phyloP scores from a whole-genome alignment of 2,329 filamentous ascomycete species.

The Fusarium albidum region DNA sequence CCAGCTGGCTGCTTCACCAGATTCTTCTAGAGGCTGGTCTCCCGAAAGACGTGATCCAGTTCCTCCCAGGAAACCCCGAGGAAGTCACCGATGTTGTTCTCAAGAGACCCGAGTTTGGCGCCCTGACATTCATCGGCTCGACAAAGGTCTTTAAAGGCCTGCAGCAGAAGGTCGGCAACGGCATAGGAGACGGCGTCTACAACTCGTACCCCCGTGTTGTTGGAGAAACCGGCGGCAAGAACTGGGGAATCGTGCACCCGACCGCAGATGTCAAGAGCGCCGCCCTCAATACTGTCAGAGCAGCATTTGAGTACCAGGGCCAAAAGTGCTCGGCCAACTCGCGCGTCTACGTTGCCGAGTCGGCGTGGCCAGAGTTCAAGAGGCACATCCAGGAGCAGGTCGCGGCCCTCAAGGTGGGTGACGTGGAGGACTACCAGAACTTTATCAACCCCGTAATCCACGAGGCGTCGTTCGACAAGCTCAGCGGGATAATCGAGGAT shows the following conservation, averaged over 20 bases:
- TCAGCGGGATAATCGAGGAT: slow-evolving; percentile 52
- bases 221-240: slow-evolving; percentile 62
- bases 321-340: slow-evolving; percentile 33
- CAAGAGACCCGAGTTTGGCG: slow-evolving; percentile 48
- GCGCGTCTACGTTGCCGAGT: slow-evolving; percentile 37
- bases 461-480: slow-evolving; percentile 50
- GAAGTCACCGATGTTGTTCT: slow-evolving; percentile 45
- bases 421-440: slow-evolving; percentile 48
- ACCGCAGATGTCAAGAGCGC: slow-evolving; percentile 27
- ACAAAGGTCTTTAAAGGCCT: slow-evolving; percentile 48
- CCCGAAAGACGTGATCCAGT: slow-evolving; percentile 48
- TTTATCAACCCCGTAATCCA: slow-evolving; percentile 61
- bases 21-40: slow-evolving; percentile 52
- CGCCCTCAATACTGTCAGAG: slow-evolving; percentile 24
- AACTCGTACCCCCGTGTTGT: slow-evolving; percentile 53
- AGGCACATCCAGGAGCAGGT: slow-evolving; percentile 45
- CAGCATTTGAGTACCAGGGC: slow-evolving; percentile 29
- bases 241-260: slow-evolving; percentile 58
- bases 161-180: slow-evolving; percentile 43
- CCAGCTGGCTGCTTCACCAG: slow-evolving; percentile 47
- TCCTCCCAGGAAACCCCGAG: slow-evolving; percentile 49
- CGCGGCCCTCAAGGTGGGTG: slow-evolving; percentile 46
- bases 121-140: slow-evolving; percentile 49
- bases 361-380: slow-evolving; percentile 36
- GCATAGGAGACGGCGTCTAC: slow-evolving; percentile 41